Evolutionary conservation across 805 yeast species (phyloP).

Genomic region (Tetrapisispora taiwanensis): DNA sequence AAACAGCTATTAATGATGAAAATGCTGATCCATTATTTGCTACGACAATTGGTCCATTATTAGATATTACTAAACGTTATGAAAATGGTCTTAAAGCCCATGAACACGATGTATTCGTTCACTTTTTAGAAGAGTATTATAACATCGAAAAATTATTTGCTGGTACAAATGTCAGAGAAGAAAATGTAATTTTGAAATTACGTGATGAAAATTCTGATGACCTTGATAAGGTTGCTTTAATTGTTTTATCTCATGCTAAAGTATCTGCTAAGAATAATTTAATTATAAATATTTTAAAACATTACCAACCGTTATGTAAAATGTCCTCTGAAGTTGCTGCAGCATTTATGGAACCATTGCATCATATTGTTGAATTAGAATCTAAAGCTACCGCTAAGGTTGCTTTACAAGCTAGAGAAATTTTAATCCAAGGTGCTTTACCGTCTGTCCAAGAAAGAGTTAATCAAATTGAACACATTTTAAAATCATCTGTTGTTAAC

Average conservation of each 20-base stretch:
- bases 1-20: slow-evolving; percentile 42
- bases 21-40: slow-evolving; percentile 43
- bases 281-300: slow-evolving; percentile 72
- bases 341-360: slow-evolving; percentile 60
- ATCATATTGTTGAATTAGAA: slow-evolving; percentile 76
- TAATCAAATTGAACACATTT: slow-evolving; percentile 92
- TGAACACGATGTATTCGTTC: slow-evolving; percentile 67
- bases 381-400: slow-evolving; percentile 88
- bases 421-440: slow-evolving; percentile 89
- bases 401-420: slow-evolving; percentile 89
- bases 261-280: slow-evolving; percentile 89
- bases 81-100: slow-evolving; percentile 70
- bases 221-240: slow-evolving; percentile 58
- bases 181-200: slow-evolving; percentile 74
- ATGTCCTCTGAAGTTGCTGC: slow-evolving; percentile 59
- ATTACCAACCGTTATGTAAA: slow-evolving; percentile 71
- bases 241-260: slow-evolving; percentile 81
- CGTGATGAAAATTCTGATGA: slow-evolving; percentile 82
- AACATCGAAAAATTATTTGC: slow-evolving; percentile 69
- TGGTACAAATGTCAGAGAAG: slow-evolving; percentile 70
- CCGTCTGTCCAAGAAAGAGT: slow-evolving; percentile 95
- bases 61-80: slow-evolving; percentile 60
- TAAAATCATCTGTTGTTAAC: slow-evolving; percentile 83
- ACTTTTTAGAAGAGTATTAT: slow-evolving; percentile 61
- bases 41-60: slow-evolving; percentile 62